Conservation (phyloP, 495 filamentous ascomycete genomes). For the Neurospora sp. region DNA sequence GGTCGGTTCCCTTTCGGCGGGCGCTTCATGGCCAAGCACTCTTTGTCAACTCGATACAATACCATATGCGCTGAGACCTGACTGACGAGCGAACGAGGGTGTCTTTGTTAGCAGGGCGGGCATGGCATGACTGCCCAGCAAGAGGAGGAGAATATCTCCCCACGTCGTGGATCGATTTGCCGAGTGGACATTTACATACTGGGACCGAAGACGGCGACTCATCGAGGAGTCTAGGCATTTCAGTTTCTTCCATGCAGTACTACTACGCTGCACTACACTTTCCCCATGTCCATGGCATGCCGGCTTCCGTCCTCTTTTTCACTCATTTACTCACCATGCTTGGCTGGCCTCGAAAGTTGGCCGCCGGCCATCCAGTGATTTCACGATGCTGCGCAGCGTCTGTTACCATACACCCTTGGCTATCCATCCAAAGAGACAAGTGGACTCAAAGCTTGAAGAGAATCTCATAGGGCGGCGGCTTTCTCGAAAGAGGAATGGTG, state of each 20-base stretch:
- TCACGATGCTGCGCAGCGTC: not conserved
- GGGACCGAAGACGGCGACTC: not conserved
- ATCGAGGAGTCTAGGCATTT: not conserved
- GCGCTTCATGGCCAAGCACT: no score
- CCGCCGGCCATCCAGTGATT: not conserved
- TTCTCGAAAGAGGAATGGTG: not conserved
- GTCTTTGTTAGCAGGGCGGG: not conserved
- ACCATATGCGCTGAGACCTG: not conserved
- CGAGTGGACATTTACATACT: not conserved
- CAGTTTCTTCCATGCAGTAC: not conserved
- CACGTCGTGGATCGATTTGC: not conserved
- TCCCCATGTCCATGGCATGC: not conserved
- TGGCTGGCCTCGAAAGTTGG: not conserved
- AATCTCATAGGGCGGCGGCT: not conserved
- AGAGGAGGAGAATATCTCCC: not conserved
- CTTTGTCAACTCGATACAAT: no score
- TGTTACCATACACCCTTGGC: not conserved
- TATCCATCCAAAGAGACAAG: not conserved
- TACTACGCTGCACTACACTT: not conserved
- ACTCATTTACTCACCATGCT: not conserved
- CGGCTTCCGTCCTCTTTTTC: not conserved
- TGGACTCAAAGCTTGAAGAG: not conserved
- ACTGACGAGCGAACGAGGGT: not conserved
- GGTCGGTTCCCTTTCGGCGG: no score
- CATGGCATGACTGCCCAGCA: not conserved